phyloP scores from a whole-genome alignment of 1,284 basidiomycete species.

The Fereydounia khargensis region DNA sequence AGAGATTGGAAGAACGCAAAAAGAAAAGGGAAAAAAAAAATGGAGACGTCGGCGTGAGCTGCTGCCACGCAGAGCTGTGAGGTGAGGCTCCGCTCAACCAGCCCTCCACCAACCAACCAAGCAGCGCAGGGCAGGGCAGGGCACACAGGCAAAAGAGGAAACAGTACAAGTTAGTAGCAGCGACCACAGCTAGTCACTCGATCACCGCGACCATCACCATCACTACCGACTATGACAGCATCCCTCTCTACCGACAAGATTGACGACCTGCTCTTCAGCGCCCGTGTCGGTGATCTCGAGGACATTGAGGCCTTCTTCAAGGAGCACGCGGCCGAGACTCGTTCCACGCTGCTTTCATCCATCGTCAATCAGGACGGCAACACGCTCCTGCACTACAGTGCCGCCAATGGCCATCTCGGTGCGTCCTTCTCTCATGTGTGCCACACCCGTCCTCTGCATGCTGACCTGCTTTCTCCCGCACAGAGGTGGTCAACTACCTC shows the following conservation, averaged over 20 bases:
- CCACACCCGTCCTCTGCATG: not conserved
- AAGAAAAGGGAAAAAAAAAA: too few species aligned
- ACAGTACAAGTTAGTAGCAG: too few species aligned
- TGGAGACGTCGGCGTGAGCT: too few species aligned
- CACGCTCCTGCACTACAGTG: conserved; percentile 45
- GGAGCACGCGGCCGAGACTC: conserved; percentile 8
- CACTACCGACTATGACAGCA: conserved; percentile 6
- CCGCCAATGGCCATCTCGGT: conserved; percentile 51
- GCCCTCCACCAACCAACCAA: too few species aligned
- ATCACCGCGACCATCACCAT: not conserved
- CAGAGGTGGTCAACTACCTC: conserved; percentile 29
- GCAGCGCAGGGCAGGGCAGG: too few species aligned
- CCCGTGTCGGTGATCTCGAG: conserved; percentile 47
- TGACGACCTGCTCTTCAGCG: conserved; percentile 52
- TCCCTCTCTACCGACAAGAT: conserved; percentile 35
- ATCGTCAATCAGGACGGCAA: conserved; percentile 45
- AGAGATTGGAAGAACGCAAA: too few species aligned
- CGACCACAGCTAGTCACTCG: too few species aligned
- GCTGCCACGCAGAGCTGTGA: too few species aligned
- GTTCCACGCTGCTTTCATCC: not conserved
- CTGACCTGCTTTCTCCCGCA: not conserved
- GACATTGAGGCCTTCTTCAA: conserved; percentile 28
- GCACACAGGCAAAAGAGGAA: too few species aligned
- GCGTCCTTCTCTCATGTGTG: not conserved
- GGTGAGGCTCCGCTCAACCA: too few species aligned